These are phyloP conservation scores for Melaleuca quinquenervia DNA, from an alignment of 345 rosid species.

Conservation along the genomic window DNA sequence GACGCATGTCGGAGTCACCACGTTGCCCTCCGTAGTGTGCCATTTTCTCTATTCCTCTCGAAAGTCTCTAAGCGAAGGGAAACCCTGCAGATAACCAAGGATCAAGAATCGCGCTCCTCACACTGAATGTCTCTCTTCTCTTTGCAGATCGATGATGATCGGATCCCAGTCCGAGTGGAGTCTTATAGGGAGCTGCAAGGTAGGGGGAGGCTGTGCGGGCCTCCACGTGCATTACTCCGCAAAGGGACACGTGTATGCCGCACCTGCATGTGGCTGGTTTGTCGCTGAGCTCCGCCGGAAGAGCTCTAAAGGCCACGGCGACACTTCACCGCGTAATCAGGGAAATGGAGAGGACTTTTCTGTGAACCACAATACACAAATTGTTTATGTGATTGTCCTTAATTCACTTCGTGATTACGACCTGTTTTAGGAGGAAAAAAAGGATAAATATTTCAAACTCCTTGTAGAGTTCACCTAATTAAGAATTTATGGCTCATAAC, in stretches of 20 bases:
- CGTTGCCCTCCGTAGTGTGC: constrained; percentile 4
- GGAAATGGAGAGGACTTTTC: not conserved
- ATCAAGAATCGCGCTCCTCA: not conserved
- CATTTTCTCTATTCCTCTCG: constrained; percentile 8
- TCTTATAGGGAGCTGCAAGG: not conserved
- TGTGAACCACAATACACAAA: not conserved
- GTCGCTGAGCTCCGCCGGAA: not conserved
- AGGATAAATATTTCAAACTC: too few relatives aligned
- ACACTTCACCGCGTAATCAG: not conserved
- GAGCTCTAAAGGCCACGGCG: not conserved
- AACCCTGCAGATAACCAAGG: not conserved
- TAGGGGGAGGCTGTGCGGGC: not conserved
- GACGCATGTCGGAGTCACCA: not conserved
- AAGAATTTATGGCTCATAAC: too few relatives aligned
- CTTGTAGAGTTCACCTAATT: too few relatives aligned
- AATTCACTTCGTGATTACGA: too few relatives aligned
- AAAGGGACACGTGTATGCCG: not conserved
- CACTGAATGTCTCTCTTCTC: not conserved
- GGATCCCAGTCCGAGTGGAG: not conserved
- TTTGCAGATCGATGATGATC: not conserved
- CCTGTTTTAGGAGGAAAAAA: too few relatives aligned
- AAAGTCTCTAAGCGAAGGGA: not conserved
- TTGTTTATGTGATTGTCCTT: too few relatives aligned
- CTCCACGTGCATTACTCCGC: not conserved
- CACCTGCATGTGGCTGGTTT: not conserved